phyloP scores from a whole-genome alignment of 257 asterid genomes.

The Capsicum chinense region DNA sequence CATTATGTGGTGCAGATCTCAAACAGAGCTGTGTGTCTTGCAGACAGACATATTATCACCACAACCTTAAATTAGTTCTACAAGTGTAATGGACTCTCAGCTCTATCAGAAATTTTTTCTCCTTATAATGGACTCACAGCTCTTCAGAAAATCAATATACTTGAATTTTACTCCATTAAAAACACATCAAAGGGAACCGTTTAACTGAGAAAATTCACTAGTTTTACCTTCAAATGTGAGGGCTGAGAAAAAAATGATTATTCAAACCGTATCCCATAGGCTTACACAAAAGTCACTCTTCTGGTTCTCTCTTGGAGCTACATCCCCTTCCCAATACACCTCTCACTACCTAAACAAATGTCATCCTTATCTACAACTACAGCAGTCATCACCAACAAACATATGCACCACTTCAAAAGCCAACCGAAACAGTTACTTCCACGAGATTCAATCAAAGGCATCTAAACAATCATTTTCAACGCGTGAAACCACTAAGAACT shows the following conservation, averaged over 20 bases:
- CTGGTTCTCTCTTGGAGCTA: neutral
- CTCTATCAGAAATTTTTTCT: neutral
- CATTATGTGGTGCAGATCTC: neutral
- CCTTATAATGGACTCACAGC: neutral
- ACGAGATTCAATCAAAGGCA: neutral
- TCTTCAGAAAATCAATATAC: neutral
- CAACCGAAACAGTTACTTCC: neutral
- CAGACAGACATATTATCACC: too few relatives aligned
- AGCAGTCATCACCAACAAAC: neutral
- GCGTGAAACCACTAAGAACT: neutral
- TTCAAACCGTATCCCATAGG: neutral
- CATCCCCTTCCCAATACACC: neutral
- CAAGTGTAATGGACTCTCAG: neutral
- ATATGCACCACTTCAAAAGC: neutral
- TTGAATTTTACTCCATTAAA: neutral
- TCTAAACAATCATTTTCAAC: neutral
- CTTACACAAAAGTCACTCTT: neutral
- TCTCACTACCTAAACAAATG: neutral
- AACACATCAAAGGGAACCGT: neutral
- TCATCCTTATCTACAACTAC: neutral
- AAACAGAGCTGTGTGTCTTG: neutral
- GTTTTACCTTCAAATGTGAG: neutral
- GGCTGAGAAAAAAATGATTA: too few relatives aligned
- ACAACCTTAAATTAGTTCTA: neutral
- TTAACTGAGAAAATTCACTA: neutral